Evolutionary conservation across 257 asterid genomes (phyloP).

Genomic region (Perilla frutescens): DNA sequence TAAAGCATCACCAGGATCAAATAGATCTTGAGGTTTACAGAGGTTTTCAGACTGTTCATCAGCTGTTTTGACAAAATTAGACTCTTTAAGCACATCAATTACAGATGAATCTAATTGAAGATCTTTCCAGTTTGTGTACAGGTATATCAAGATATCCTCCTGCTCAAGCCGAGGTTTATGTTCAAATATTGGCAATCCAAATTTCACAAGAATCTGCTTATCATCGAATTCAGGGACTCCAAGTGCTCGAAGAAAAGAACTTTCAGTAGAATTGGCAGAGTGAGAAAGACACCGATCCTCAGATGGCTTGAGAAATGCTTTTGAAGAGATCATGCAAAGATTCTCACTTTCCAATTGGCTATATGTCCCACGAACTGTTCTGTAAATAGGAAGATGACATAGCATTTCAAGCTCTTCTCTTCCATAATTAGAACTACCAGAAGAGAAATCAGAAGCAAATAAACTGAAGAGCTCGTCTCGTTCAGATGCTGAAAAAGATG

Average conservation of each 20-base stretch:
- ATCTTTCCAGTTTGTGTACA: conserved; percentile 81
- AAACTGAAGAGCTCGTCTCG: conserved; percentile 75
- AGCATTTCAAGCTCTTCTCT: conserved; percentile 81
- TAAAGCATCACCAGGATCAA: conserved; percentile 85
- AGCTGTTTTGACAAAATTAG: conserved; percentile 80
- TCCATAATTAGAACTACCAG: conserved; percentile 60
- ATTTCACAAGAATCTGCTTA: conserved; percentile 77
- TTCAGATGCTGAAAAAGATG: conserved; percentile 60
- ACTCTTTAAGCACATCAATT: conserved; percentile 74
- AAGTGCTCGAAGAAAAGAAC: conserved; percentile 79
- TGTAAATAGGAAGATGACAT: conserved; percentile 84
- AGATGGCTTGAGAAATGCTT: conserved; percentile 87
- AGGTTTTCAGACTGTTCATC: conserved; percentile 64
- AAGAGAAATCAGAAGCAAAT: conserved; percentile 72
- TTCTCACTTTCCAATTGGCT: conserved; percentile 63
- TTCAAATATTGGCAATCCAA: conserved; percentile 84
- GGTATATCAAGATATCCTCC: conserved; percentile 88
- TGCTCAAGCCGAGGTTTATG: conserved; percentile 69
- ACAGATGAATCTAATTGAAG: conserved; percentile 75
- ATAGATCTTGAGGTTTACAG: conserved; percentile 76
- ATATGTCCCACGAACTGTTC: conserved; percentile 76
- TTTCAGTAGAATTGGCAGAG: conserved; percentile 62
- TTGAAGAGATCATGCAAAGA: conserved; percentile 81
- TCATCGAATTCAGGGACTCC: conserved; percentile 86
- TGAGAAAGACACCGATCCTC: conserved; percentile 73